Conservation (phyloP, 805 yeast genomes). For the Ogataea minuta region DNA sequence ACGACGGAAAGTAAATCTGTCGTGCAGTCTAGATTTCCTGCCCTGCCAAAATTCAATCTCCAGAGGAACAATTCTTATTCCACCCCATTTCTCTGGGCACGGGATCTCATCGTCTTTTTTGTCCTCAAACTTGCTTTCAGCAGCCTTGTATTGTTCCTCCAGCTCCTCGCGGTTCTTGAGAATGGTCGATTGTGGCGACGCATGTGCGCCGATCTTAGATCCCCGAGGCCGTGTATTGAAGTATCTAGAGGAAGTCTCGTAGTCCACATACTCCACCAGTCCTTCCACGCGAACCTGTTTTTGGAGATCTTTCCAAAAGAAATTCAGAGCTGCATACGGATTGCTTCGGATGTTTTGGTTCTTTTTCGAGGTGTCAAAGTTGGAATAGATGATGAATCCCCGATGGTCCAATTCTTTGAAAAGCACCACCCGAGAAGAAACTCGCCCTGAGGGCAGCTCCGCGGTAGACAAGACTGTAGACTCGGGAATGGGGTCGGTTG, state of each 20-base stretch:
- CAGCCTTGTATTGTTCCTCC: conserved; percentile 47
- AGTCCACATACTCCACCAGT: conserved; percentile 62
- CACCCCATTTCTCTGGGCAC: conserved; percentile 96
- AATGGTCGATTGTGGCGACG: conserved; percentile 79
- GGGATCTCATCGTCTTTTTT: conserved; percentile 61
- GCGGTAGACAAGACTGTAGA: conserved; percentile 88
- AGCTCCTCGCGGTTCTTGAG: conserved; percentile 59
- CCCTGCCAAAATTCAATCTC: conserved; percentile 99
- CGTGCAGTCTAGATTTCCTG: conserved; percentile 84
- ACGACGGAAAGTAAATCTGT: conserved; percentile 73
- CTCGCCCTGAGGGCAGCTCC: conserved; percentile 82
- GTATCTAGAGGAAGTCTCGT: conserved; percentile 74
- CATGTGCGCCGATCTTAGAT: conserved; percentile 94
- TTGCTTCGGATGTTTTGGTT: conserved; percentile 67
- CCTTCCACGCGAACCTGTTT: conserved; percentile 96
- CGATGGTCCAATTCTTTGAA: conserved; percentile 84
- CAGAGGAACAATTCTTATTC: conserved; percentile 79
- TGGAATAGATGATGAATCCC: conserved; percentile 87
- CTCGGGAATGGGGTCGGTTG: conserved; percentile 69
- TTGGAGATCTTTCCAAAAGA: conserved; percentile 89
- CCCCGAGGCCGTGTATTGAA: conserved; percentile 89
- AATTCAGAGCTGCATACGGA: conserved; percentile 77
- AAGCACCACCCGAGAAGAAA: conserved; percentile 78
- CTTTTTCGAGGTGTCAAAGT: conserved; percentile 88
- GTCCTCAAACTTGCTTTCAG: conserved; percentile 57